Percentiles rank a stretch among this genome's conserved stretches.
Conservation (phyloP, 768 basidiomycete species). For the Russula virescens region DNA sequence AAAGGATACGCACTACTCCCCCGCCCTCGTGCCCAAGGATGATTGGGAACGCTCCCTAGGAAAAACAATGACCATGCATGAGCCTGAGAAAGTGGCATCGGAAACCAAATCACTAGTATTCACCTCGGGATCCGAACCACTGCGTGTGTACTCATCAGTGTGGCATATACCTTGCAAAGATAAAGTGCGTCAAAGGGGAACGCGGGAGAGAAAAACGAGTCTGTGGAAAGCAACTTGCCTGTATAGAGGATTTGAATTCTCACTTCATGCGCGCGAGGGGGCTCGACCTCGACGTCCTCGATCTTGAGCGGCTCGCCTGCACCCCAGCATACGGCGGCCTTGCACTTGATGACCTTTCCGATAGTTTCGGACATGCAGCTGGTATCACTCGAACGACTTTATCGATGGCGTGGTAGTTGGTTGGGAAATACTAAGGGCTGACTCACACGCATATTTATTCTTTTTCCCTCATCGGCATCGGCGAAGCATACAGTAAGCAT, state of each 20-base stretch:
- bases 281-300: conserved; percentile 91
- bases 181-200: neutral
- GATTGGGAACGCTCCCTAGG: conserved; percentile 80
- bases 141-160: conserved; percentile 96
- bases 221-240: conserved; percentile 41
- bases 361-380: conserved; percentile 63
- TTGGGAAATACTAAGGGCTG: too few relatives aligned
- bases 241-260: conserved; percentile 90
- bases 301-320: conserved; percentile 81
- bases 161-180: conserved; percentile 77
- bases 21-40: conserved; percentile 96
- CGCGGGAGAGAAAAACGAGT: neutral
- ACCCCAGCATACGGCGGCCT: conserved; percentile 94
- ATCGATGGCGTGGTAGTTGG: neutral
- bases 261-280: conserved; percentile 87
- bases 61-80: conserved; percentile 16
- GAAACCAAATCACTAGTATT: conserved; percentile 1
- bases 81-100: neutral
- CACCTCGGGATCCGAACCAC: conserved; percentile 94
- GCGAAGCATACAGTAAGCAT: too few relatives aligned
- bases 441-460: too few relatives aligned
- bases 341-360: conserved; percentile 78
- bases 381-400: neutral
- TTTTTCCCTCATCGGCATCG: too few relatives aligned
- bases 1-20: conserved; percentile 58